phyloP scores from a whole-genome alignment of 208 protist species.

The Leishmania turanica region DNA sequence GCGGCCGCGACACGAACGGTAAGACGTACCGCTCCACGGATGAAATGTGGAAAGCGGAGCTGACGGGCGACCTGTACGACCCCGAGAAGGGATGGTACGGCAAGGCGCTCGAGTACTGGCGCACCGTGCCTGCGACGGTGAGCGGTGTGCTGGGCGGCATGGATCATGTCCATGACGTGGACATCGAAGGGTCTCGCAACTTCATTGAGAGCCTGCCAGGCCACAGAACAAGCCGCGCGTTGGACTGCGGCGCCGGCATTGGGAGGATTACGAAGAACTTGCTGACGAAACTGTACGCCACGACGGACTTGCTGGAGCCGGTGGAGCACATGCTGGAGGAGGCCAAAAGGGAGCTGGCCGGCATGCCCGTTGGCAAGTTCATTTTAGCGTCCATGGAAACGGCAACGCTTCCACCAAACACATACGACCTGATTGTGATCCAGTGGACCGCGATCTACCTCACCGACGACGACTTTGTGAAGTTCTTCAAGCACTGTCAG shows the following conservation, averaged over 20 bases:
- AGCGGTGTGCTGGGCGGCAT: conserved; percentile 92
- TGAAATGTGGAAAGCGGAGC: conserved; percentile 76
- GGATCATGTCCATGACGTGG: conserved; percentile 72
- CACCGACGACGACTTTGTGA: conserved; percentile 92
- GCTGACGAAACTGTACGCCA: conserved; percentile 64
- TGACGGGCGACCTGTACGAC: conserved; percentile 78
- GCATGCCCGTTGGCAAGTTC: conserved; percentile 71
- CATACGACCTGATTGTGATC: conserved; percentile 92
- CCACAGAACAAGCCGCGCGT: conserved; percentile 59
- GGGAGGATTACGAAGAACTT: conserved; percentile 88
- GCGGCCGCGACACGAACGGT: conserved; percentile 70
- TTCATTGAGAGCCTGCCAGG: conserved; percentile 74
- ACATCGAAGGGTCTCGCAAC: conserved; percentile 59
- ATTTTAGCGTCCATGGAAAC: conserved; percentile 87
- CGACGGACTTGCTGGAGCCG: conserved; percentile 88
- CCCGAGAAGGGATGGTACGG: conserved; percentile 84
- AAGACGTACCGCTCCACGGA: conserved; percentile 55
- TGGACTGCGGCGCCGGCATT: conserved; percentile 93
- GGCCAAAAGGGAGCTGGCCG: conserved; percentile 81
- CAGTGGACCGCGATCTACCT: conserved; percentile 95
- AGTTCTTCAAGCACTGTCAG: conserved; percentile 81
- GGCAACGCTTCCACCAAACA: conserved; percentile 48
- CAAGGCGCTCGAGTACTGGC: conserved; percentile 90
- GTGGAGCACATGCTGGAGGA: conserved; percentile 85
- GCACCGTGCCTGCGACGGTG: conserved; percentile 79